Conservation (phyloP, 1,139 yeast species). For the Saccharomycopsis phalli region DNA sequence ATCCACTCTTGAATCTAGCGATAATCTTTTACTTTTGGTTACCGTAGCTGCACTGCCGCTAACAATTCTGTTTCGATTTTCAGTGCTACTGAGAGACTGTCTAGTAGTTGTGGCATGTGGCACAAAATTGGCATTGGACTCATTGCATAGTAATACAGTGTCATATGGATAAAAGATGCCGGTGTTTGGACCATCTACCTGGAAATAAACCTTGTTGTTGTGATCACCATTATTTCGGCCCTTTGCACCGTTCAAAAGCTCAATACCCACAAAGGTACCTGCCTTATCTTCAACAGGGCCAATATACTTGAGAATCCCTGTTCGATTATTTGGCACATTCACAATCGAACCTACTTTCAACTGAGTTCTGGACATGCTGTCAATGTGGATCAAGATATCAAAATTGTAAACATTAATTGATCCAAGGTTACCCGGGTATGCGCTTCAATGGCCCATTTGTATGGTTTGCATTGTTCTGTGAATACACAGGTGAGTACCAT, state of each 20-base stretch:
- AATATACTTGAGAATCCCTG: constrained; percentile 59
- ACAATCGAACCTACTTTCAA: constrained; percentile 23
- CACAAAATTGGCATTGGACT: constrained; percentile 13
- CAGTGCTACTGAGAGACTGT: not conserved
- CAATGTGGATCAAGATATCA: too few relatives aligned
- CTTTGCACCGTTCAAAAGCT: constrained; percentile 52
- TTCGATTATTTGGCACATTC: constrained; percentile 29
- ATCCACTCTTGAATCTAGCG: constrained; percentile 9
- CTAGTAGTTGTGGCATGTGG: not conserved
- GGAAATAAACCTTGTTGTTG: constrained; percentile 54
- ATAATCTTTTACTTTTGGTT: constrained; percentile 8
- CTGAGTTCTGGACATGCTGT: constrained; percentile 4
- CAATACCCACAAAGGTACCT: constrained; percentile 87
- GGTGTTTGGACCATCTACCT: constrained; percentile 49
- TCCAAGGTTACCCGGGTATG: too few relatives aligned
- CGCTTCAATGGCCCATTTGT: too few relatives aligned
- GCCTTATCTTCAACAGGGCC: constrained; percentile 68
- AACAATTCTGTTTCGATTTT: not conserved
- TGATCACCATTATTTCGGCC: constrained; percentile 80
- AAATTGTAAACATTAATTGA: too few relatives aligned
- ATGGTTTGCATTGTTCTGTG: too few relatives aligned
- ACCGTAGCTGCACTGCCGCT: not conserved
- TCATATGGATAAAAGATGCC: constrained; percentile 72
- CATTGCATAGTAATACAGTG: constrained; percentile 31
- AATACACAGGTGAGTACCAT: too few relatives aligned